Conservation (phyloP, 73 alveolate species). For the Paramecium sonneborni region DNA sequence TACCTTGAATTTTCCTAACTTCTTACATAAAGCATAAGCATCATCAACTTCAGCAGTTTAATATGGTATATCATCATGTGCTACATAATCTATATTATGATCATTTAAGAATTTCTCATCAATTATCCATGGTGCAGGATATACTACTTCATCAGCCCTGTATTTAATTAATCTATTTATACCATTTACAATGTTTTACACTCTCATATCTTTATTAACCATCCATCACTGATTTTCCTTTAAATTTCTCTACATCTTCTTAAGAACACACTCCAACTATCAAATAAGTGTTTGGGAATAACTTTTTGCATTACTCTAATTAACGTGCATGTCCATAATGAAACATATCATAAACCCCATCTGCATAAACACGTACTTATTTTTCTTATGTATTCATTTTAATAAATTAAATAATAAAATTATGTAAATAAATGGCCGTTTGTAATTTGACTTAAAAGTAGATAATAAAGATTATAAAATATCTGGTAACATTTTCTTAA, state of each 20-base stretch:
- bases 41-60: conserved; percentile 90
- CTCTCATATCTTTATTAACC: conserved; percentile 93
- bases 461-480: conserved; percentile 28
- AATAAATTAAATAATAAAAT: neutral
- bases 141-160: conserved; percentile 96
- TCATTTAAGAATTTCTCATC: conserved; percentile 85
- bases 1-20: conserved; percentile 87
- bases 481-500: neutral
- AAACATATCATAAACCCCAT: conserved; percentile 95
- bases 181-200: conserved; percentile 94
- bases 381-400: conserved; percentile 55
- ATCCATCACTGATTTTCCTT: conserved; percentile 95
- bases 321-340: conserved; percentile 94
- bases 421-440: conserved; percentile 61
- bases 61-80: conserved; percentile 96
- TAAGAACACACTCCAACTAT: conserved; percentile 97
- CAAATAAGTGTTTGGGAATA: conserved; percentile 87
- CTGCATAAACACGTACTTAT: conserved; percentile 94
- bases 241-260: conserved; percentile 89
- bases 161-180: neutral
- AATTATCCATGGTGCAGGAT: conserved; percentile 95
- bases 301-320: conserved; percentile 93
- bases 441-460: neutral
- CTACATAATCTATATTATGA: conserved; percentile 86
- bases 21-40: conserved; percentile 89